Evolutionary conservation across 78 protist species (phyloP), one percentile per base, ranked within the genome.

Genomic region (Dictyostelium citrinum): DNA sequence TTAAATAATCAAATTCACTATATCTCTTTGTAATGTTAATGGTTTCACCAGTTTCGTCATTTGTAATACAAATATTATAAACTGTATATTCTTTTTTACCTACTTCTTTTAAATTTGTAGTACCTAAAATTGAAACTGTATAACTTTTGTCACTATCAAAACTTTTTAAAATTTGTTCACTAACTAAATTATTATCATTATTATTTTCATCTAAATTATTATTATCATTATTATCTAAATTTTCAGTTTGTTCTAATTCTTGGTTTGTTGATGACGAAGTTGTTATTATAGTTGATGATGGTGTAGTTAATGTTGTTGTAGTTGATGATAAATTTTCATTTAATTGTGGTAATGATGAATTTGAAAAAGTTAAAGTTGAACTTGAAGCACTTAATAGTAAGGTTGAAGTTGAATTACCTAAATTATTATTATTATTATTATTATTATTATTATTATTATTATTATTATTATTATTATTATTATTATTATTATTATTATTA

Each of bases 21-120:
- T 88, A 88, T 68, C 93, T 76, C 81, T 78, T 88, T 45, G 41
- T 7, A 11, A 78, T 64, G 11, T 72, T n/a, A 14, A 45, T 29
- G 41, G 29, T 9, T 41, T 88, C 93, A 46, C 82, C 93, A 17
- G 80, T 78, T 22, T 67, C 35, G 16, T 88, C 93, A 45, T 88
- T 78, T 1, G 27, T 22, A 31, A 88, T 78, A 31, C 39, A 51
- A 43, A 88, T 78, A 88, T 74, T 33, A 67, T 88, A 88, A n/a
- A 86, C 85, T 22, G 93, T 88, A 67, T 61, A 88, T 43, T 81
- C 79, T 88, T 88, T 88, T 76, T 88, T 88, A 29, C 93, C 93
- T 33, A 27, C 70, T 22, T 60, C 39, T 79, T 88, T 88, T 67
- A 45, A 43, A 46, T 76, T 88, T 79, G 68, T 78, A n/a, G 84